Evolutionary conservation across 257 asterid genomes (phyloP).

Genomic region (Henckelia pumila): DNA sequence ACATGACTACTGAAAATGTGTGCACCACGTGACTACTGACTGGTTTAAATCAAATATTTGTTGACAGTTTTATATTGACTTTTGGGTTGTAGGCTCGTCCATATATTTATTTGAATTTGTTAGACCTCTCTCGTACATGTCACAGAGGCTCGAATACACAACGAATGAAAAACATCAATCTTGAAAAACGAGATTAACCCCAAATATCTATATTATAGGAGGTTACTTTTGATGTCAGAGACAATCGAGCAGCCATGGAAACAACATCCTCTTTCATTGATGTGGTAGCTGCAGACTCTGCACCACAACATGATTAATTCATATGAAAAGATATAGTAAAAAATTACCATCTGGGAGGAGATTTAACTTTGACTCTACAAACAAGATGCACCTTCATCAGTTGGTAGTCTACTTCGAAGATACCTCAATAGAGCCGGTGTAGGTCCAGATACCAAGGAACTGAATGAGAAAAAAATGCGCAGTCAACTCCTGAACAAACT

Average conservation of each 20-base stretch:
- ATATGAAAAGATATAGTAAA: slow-evolving; percentile 16
- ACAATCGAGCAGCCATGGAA: slow-evolving; percentile 66
- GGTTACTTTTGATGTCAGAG: slow-evolving; percentile 77
- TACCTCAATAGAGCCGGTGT: slow-evolving; percentile 73
- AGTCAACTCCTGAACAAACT: slow-evolving; percentile 21
- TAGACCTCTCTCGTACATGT: background rate
- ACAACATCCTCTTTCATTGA: slow-evolving; percentile 59
- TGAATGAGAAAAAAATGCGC: slow-evolving; percentile 33
- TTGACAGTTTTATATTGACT: slow-evolving; percentile 8
- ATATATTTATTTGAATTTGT: too few relatives aligned
- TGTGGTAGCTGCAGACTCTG: slow-evolving; percentile 61
- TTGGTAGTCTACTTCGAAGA: slow-evolving; percentile 88
- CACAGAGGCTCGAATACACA: background rate
- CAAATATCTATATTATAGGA: slow-evolving; percentile 9
- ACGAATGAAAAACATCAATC: slow-evolving; percentile 5
- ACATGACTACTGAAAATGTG: background rate
- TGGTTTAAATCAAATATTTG: background rate
- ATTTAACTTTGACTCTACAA: slow-evolving; percentile 25
- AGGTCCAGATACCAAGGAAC: slow-evolving; percentile 90
- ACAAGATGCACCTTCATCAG: slow-evolving; percentile 72
- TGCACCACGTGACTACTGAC: background rate
- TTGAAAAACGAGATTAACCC: slow-evolving; percentile 18
- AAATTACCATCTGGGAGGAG: slow-evolving; percentile 21
- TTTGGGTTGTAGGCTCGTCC: slow-evolving; percentile 7
- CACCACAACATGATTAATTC: slow-evolving; percentile 22